These are phyloP conservation scores for Meira nashicola DNA, from an alignment of 1,284 basidiomycete genomes.

Conservation along the genomic window DNA sequence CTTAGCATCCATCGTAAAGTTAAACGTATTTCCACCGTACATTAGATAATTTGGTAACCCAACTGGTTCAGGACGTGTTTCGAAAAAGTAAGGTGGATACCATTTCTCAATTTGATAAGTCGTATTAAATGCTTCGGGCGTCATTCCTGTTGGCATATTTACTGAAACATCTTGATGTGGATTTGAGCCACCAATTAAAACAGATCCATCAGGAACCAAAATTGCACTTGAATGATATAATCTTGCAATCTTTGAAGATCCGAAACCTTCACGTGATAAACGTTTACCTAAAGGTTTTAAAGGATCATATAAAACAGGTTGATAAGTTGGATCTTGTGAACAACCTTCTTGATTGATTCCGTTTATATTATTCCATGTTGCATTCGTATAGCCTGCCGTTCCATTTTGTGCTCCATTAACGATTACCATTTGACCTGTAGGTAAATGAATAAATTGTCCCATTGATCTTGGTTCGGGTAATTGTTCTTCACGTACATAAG, in stretches of 20 bases:
- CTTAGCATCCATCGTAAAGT: constrained; percentile 58
- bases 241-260: constrained; percentile 67
- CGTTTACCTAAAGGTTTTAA: constrained; percentile 61
- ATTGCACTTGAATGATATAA: constrained; percentile 72
- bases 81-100: constrained; percentile 65
- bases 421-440: constrained; percentile 62
- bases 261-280: constrained; percentile 64
- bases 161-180: constrained; percentile 72
- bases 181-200: constrained; percentile 85
- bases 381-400: constrained; percentile 74
- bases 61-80: constrained; percentile 66
- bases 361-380: constrained; percentile 55
- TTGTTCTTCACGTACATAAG: constrained; percentile 40
- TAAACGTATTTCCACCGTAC: constrained; percentile 82
- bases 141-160: constrained; percentile 32
- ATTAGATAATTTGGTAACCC: constrained; percentile 69
- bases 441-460: constrained; percentile 62
- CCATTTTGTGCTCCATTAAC: constrained; percentile 46
- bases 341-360: constrained; percentile 56
- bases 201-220: constrained; percentile 72
- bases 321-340: constrained; percentile 69
- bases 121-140: constrained; percentile 65
- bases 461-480: constrained; percentile 43
- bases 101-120: constrained; percentile 82
- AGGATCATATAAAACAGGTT: constrained; percentile 71